phyloP scores from a whole-genome alignment of 176 grass and related monocot species.

The Aegilops speltoides region DNA sequence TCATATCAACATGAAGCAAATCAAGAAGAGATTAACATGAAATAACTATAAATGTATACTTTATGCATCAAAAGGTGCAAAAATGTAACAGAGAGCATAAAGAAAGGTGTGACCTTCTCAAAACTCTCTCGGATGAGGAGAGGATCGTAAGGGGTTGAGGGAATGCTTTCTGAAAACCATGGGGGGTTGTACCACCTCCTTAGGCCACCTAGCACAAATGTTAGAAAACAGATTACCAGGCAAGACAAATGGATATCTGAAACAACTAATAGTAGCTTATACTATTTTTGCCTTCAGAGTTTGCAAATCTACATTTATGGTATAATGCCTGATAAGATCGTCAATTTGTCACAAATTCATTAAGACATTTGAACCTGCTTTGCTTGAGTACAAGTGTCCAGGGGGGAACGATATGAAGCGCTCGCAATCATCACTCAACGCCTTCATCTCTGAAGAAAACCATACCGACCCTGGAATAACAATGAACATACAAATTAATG shows the following conservation, averaged over 20 bases:
- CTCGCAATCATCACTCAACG: constrained; percentile 94
- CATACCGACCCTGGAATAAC: constrained; percentile 85
- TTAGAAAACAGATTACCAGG: constrained; percentile 12
- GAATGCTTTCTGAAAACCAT: constrained; percentile 86
- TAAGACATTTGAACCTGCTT: constrained; percentile 59
- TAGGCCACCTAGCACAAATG: constrained; percentile 52
- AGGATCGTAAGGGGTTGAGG: constrained; percentile 82
- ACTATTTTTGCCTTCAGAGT: background rate
- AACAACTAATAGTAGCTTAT: constrained; percentile 11
- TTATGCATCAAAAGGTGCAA: constrained; percentile 7
- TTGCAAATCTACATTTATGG: background rate
- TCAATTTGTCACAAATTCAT: constrained; percentile 22
- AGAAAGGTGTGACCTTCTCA: constrained; percentile 55
- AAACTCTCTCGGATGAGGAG: constrained; percentile 67
- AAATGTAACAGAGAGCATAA: constrained; percentile 32
- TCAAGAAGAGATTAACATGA: background rate
- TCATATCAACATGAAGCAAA: constrained; percentile 18
- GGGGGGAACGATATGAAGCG: constrained; percentile 91
- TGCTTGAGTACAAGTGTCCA: constrained; percentile 97
- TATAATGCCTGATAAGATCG: background rate
- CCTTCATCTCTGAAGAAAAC: constrained; percentile 99
- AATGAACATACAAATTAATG: constrained; percentile 19
- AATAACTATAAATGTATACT: background rate
- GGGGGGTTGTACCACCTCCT: constrained; percentile 94
- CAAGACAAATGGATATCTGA: constrained; percentile 20